Conservation (phyloP, 2,329 filamentous ascomycete genomes). For the Microdochium paspali region DNA sequence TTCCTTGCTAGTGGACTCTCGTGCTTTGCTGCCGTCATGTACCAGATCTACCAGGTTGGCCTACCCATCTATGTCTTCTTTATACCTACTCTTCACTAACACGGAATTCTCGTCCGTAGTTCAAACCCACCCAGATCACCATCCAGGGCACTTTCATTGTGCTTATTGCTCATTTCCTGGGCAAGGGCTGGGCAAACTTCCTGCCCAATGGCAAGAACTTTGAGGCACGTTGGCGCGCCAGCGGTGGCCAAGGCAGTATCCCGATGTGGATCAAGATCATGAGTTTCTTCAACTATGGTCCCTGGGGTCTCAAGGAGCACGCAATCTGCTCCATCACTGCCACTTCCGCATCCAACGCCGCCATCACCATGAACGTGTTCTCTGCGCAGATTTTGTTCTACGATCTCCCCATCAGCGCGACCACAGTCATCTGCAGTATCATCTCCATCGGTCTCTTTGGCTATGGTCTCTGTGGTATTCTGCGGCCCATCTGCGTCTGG, state of each 20-base stretch:
- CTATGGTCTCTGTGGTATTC: slow-evolving; percentile 41
- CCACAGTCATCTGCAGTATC: slow-evolving; percentile 35
- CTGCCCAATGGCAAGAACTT: slow-evolving; percentile 43
- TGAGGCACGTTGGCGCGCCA: slow-evolving; percentile 34
- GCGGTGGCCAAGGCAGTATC: slow-evolving; percentile 26
- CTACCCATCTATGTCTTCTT: slow-evolving; percentile 1
- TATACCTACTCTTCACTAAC: not conserved
- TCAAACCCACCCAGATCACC: slow-evolving; percentile 38
- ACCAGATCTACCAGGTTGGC: slow-evolving; percentile 42
- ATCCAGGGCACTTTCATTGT: slow-evolving; percentile 47
- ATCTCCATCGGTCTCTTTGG: slow-evolving; percentile 47
- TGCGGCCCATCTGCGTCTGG: slow-evolving; percentile 45
- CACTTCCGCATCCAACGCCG: slow-evolving; percentile 40
- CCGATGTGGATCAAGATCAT: slow-evolving; percentile 29
- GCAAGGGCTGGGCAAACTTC: slow-evolving; percentile 34
- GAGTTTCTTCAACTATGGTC: slow-evolving; percentile 38
- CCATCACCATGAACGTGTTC: slow-evolving; percentile 30
- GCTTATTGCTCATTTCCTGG: slow-evolving; percentile 45
- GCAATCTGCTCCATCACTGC: slow-evolving; percentile 43
- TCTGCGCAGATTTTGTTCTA: slow-evolving; percentile 43
- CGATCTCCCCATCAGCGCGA: slow-evolving; percentile 30
- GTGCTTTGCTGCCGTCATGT: slow-evolving; percentile 44
- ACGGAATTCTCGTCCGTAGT: too few species aligned
- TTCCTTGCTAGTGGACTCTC: slow-evolving; percentile 38
- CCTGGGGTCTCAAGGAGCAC: slow-evolving; percentile 47